Evolutionary conservation across 495 filamentous ascomycete species (phyloP), one percentile per base, ranked within the genome.

Genomic region (Rhizodiscina lignyota): DNA sequence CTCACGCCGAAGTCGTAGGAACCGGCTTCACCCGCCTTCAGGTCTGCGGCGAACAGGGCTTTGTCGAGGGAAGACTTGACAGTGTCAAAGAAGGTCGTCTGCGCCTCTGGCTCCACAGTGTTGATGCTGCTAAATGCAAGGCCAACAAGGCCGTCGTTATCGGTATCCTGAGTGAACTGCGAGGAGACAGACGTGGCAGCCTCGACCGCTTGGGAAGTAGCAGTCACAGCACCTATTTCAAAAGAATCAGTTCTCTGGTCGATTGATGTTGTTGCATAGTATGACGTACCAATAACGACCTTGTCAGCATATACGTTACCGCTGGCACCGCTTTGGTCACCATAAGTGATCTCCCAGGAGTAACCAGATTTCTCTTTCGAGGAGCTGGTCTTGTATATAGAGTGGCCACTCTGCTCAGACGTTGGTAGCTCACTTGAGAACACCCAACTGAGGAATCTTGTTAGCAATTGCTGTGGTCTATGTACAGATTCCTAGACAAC

Each of bases 51-150:
- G 51, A 83, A 85, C 23, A 85, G 38, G 0, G 72, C 73, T 13
- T 49, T 39, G 36, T 67, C 63, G 2, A 84, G 66, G 16, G 50
- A 52, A 3, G 54, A 36, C 45, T 69, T 63, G 36, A 80, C 77
- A 40, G 72, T 83, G 55, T 73, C 72, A 54, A 84, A 83, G 56
- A 74, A 85, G 8, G 79, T 86, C 34, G 63, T 69, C 51, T 78
- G 68, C 12, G 45, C 16, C 6, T 45, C 52, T 11, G 81, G 81
- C 30, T 48, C 34, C 32, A 83, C 70, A 0, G 70, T 74, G 62
- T 85, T 87, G 57, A 84, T 66, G 24, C 40, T 60, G 57, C 67
- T 70, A 53, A 83, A 84, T 13, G 66, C 73, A n/a, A 85, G 64
- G 27, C 81, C 81, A n/a, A 87, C 56, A 30, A 85, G 61, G 29